phyloP scores from a whole-genome alignment of 1,284 basidiomycete species.

The Pyrrhoderma noxium region DNA sequence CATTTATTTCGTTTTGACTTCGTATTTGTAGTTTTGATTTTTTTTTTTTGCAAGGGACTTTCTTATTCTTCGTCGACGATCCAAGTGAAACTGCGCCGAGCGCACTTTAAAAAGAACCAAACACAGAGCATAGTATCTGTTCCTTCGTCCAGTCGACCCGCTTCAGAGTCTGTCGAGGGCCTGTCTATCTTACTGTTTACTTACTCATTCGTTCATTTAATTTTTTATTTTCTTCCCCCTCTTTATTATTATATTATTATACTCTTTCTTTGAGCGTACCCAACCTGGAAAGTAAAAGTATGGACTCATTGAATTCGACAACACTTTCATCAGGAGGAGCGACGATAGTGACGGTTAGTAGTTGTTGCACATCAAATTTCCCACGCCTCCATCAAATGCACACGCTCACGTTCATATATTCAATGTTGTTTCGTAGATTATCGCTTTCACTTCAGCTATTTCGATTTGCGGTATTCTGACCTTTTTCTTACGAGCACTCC shows the following conservation, averaged over 20 bases:
- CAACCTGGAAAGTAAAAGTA: too few relatives aligned
- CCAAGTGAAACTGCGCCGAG: slow-evolving; percentile 29
- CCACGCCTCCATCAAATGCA: too few relatives aligned
- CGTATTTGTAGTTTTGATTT: slow-evolving; percentile 20
- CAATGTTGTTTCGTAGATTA: slow-evolving; percentile 31
- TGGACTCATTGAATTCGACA: slow-evolving; percentile 21
- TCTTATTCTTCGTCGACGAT: slow-evolving; percentile 16
- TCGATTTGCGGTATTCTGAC: slow-evolving; percentile 38
- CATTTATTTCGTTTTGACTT: slow-evolving; percentile 13
- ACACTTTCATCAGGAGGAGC: slow-evolving; percentile 28
- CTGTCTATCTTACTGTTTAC: slow-evolving; percentile 18
- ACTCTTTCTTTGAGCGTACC: too few relatives aligned
- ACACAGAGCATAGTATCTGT: slow-evolving; percentile 15
- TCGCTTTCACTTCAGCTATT: slow-evolving; percentile 46
- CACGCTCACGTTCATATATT: too few relatives aligned
- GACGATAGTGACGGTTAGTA: slow-evolving; percentile 40
- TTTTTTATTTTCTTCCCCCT: slow-evolving; percentile 16
- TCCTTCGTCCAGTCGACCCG: slow-evolving; percentile 16
- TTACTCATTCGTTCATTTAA: neutral
- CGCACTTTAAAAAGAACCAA: slow-evolving; percentile 23
- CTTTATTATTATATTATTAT: neutral
- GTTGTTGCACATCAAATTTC: neutral
- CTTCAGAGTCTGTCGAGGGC: slow-evolving; percentile 30
- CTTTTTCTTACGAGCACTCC: too few relatives aligned
- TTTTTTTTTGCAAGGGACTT: slow-evolving; percentile 24